Evolutionary conservation across 2,329 filamentous ascomycete species (phyloP).

Genomic region (Ampelomyces quisqualis): DNA sequence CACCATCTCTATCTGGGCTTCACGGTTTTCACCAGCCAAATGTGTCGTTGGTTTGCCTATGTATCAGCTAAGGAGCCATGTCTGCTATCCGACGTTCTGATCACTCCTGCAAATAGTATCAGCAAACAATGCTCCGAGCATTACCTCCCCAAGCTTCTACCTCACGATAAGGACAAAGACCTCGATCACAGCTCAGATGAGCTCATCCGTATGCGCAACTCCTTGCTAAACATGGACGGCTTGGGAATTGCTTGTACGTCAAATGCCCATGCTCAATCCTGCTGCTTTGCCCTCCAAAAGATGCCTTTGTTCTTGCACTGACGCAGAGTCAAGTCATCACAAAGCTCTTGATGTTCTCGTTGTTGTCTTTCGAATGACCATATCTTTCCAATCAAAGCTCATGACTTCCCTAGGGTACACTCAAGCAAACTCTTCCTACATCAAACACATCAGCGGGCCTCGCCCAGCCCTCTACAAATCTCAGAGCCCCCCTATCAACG

Average conservation of each 20-base stretch:
- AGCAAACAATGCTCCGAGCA: conserved; percentile 49
- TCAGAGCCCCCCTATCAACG: conserved; percentile 54
- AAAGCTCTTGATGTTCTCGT: no score
- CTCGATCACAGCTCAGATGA: conserved; percentile 46
- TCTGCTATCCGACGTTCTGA: conserved; percentile 57
- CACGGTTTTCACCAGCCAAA: no score
- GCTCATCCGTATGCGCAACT: conserved; percentile 53
- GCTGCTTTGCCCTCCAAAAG: neutral
- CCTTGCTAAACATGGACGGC: conserved; percentile 57
- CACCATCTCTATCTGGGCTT: no score
- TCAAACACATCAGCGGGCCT: conserved; percentile 40
- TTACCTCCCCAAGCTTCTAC: conserved; percentile 56
- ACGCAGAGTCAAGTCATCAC: no score
- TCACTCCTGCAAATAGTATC: conserved; percentile 45
- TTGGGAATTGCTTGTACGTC: conserved; percentile 53
- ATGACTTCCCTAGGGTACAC: conserved; percentile 47
- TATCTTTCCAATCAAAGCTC: conserved; percentile 3
- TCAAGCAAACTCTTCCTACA: conserved; percentile 45
- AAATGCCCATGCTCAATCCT: neutral
- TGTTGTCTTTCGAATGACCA: no score
- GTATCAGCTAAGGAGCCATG: conserved; percentile 55
- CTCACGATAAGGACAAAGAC: conserved; percentile 46
- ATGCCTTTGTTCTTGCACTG: neutral
- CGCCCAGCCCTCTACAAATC: conserved; percentile 56
- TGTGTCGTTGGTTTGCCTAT: conserved; percentile 59